phyloP scores from a whole-genome alignment of 169 alveolate species.

The Cryptosporidium sp. region DNA sequence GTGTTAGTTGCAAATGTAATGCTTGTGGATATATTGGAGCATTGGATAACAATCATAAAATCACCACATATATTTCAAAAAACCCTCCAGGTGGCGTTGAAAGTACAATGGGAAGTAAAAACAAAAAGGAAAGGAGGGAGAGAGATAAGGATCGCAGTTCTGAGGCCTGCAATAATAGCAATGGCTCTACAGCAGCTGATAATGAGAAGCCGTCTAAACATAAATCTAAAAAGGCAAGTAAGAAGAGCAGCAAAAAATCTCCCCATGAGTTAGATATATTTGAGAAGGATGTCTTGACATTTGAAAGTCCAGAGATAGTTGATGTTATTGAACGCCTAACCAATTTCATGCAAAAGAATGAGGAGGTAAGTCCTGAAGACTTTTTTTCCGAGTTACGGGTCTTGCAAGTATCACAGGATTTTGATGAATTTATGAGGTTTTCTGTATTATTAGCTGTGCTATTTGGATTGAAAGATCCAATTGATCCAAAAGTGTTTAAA shows the following conservation, averaged over 20 bases:
- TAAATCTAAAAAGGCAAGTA: constrained; percentile 22
- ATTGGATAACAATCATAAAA: constrained; percentile 95
- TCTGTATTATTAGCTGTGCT: constrained; percentile 83
- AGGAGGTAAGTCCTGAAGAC: constrained; percentile 81
- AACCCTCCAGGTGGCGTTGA: constrained; percentile 92
- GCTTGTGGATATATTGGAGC: constrained; percentile 97
- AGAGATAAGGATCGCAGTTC: constrained; percentile 26
- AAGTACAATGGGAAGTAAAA: constrained; percentile 80
- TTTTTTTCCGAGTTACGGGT: constrained; percentile 90
- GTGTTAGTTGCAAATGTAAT: constrained; percentile 92
- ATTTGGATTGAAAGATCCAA: constrained; percentile 44
- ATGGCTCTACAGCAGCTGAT: neutral
- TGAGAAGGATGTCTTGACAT: constrained; percentile 79
- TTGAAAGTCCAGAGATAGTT: constrained; percentile 84
- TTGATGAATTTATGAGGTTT: constrained; percentile 85
- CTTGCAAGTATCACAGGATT: constrained; percentile 91
- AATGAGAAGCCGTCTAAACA: constrained; percentile 21
- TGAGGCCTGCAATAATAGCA: constrained; percentile 5
- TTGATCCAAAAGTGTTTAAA: constrained; percentile 78
- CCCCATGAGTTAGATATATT: neutral
- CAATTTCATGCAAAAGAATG: constrained; percentile 78
- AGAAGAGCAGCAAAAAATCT: constrained; percentile 54
- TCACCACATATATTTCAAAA: constrained; percentile 94
- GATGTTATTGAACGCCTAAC: constrained; percentile 87
- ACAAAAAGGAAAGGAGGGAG: constrained; percentile 31